Percentiles rank a stretch among this genome's conserved stretches.
phyloP scores from a whole-genome alignment of 2,329 filamentous ascomycete species.

The Aspergillus sp. region DNA sequence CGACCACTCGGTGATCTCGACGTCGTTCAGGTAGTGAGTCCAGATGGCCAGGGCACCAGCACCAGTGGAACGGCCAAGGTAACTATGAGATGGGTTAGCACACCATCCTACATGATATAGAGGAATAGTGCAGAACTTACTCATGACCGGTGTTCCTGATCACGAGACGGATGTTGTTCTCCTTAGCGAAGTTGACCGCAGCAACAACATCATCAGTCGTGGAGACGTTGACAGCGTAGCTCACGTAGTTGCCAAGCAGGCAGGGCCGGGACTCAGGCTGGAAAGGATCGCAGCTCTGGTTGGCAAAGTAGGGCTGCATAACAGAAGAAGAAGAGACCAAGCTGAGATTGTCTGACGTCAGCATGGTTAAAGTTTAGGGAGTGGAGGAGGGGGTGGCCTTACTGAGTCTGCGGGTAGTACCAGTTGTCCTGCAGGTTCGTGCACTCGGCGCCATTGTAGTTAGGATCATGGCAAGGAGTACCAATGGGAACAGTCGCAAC shows the following conservation, averaged over 20 bases:
- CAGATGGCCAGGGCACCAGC: conserved; percentile 49
- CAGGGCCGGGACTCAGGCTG: conserved; percentile 26
- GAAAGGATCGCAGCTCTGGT: conserved; percentile 37
- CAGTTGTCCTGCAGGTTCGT: conserved; percentile 24
- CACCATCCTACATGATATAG: background rate
- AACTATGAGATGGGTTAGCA: conserved; percentile 17
- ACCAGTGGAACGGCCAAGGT: conserved; percentile 61
- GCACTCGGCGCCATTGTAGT: conserved; percentile 26
- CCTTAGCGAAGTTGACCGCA: conserved; percentile 46
- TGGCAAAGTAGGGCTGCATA: conserved; percentile 37
- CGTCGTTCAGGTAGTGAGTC: conserved; percentile 35
- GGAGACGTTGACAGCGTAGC: conserved; percentile 40
- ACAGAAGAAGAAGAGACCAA: conserved; percentile 33
- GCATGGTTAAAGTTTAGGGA: background rate
- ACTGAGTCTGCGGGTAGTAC: conserved; percentile 33
- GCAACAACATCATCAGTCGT: conserved; percentile 32
- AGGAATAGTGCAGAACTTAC: conserved; percentile 17
- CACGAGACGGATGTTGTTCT: conserved; percentile 56
- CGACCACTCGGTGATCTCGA: conserved; percentile 39
- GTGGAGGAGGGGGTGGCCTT: conserved; percentile 12
- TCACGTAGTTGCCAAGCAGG: conserved; percentile 33
- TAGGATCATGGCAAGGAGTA: conserved; percentile 38
- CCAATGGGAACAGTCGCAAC: conserved; percentile 44
- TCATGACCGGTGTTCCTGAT: conserved; percentile 48
- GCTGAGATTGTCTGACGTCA: conserved; percentile 10